phyloP scores from a whole-genome alignment of 495 filamentous ascomycete genomes.

The Penicillium alfredii region DNA sequence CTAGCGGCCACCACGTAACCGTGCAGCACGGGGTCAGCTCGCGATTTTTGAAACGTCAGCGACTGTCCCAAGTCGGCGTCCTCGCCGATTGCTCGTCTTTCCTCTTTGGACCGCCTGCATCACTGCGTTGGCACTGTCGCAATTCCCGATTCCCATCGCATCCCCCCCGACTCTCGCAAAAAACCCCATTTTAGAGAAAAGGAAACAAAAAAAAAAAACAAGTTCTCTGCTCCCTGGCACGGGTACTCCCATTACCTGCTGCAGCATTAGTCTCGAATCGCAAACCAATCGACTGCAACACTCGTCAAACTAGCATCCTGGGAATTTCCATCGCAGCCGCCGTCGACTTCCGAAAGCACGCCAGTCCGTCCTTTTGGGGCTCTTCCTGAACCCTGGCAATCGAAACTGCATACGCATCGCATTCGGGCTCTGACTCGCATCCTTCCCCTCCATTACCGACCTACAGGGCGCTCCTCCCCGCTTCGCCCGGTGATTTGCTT shows the following conservation, averaged over 20 bases:
- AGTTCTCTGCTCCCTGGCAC: slow-evolving; percentile 23
- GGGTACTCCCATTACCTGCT: slow-evolving; percentile 25
- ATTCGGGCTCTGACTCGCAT: slow-evolving; percentile 13
- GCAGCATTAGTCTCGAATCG: slow-evolving; percentile 18
- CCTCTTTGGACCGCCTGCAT: slow-evolving; percentile 42
- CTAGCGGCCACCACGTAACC: slow-evolving; percentile 38
- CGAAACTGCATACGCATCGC: slow-evolving; percentile 16
- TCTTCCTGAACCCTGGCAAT: slow-evolving; percentile 15
- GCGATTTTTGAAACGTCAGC: slow-evolving; percentile 33
- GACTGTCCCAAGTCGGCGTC: slow-evolving; percentile 23
- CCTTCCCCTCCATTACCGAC: slow-evolving; percentile 10
- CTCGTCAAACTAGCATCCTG: slow-evolving; percentile 9
- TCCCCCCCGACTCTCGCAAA: slow-evolving; percentile 16
- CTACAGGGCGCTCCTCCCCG: slow-evolving; percentile 11
- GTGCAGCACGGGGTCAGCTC: slow-evolving; percentile 35
- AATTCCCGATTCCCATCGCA: slow-evolving; percentile 17
- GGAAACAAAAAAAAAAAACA: too few species aligned
- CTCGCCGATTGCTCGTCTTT: slow-evolving; percentile 36
- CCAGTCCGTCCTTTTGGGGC: slow-evolving; percentile 17
- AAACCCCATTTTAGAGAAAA: too few species aligned
- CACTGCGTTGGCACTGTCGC: slow-evolving; percentile 39
- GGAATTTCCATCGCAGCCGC: slow-evolving; percentile 10
- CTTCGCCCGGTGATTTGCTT: slow-evolving; percentile 18
- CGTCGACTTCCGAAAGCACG: slow-evolving; percentile 20
- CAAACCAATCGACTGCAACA: slow-evolving; percentile 20